Evolutionary conservation across 2,329 filamentous ascomycete genomes (phyloP), one percentile per base, ranked within the genome.

Genomic region (Trichoderma citrinoviride): DNA sequence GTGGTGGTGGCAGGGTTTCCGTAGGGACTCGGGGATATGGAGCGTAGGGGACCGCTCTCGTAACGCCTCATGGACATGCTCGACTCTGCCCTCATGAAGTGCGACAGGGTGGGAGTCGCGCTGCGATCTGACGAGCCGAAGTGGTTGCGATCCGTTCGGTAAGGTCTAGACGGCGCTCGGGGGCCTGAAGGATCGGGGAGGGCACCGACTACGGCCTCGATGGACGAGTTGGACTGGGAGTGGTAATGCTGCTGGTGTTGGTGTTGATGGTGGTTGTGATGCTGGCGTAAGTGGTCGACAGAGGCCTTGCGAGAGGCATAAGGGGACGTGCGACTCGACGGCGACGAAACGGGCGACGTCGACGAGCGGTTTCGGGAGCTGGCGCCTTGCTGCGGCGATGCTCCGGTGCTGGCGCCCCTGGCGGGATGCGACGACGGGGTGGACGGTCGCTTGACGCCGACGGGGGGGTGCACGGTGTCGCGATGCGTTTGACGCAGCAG

Each of bases 361-460:
- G 83, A 84, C 82, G 82, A 84, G 71, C 82, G 80, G 71, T 85
- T 82, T 66, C 82, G 76, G 67, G 80, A 81, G 71, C 79, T 80
- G 46, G 81, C 77, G 50, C 77, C 75, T 64, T 83, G 81, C 71
- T 76, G 65, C 50, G 69, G 67, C 73, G 75, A 61, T 73, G 73
- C 23, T 73, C 71, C 66, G 72, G 70, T 65, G 57, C 64, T 55
- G 44, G 69, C 66, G 27, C 67, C 63, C 21, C 67, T 54, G 47
- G 46, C 64, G 63, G 65, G 56, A 19, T 64, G 65, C 53, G 61
- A 67, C 19, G 70, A 66, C 17, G 69, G 67, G 27, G 69, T 68
- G 21, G 60, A 66, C 14, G 68, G 67, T 17, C 56, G 63, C 55
- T 67, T 65, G 58, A 64, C 55, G 47, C 65, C 60, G 29, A 66